A percentile compares a stretch with the other conserved stretches of the same genome.
These are phyloP conservation scores for Sclerotinia subarctica DNA, from an alignment of 2,329 filamentous ascomycete species.

Conservation along the genomic window DNA sequence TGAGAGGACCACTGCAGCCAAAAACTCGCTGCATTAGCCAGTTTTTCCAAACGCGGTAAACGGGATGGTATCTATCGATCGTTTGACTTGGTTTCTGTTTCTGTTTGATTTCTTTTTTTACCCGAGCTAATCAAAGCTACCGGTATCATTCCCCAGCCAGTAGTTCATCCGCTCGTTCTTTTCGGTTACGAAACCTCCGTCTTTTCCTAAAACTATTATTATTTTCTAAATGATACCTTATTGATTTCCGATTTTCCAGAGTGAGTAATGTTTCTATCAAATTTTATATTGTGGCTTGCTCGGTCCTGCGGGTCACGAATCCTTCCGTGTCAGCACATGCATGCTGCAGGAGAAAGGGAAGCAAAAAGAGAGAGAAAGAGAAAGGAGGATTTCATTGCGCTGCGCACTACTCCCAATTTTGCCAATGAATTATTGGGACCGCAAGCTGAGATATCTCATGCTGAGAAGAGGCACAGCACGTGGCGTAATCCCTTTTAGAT, in stretches of 20 bases:
- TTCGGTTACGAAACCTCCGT: background rate
- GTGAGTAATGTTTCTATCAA: conserved; percentile 19
- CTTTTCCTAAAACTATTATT: background rate
- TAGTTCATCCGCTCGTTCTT: background rate
- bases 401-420: conserved; percentile 2
- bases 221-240: background rate
- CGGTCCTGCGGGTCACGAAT: conserved; percentile 22
- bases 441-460: conserved; percentile 19
- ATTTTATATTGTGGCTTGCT: conserved; percentile 23
- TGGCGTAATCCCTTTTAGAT: conserved; percentile 6
- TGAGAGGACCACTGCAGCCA: background rate
- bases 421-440: background rate
- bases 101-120: background rate
- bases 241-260: background rate
- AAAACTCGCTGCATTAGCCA: background rate
- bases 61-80: background rate
- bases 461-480: conserved; percentile 21
- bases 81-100: background rate
- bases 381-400: conserved; percentile 6
- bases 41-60: background rate
- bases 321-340: conserved; percentile 22
- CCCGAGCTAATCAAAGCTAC: background rate
- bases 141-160: conserved; percentile 5
- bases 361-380: background rate
- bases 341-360: conserved; percentile 21